Percentiles rank a stretch among this genome's conserved stretches.
Conservation (phyloP, 441 rosid species). For the Iberis amara region DNA sequence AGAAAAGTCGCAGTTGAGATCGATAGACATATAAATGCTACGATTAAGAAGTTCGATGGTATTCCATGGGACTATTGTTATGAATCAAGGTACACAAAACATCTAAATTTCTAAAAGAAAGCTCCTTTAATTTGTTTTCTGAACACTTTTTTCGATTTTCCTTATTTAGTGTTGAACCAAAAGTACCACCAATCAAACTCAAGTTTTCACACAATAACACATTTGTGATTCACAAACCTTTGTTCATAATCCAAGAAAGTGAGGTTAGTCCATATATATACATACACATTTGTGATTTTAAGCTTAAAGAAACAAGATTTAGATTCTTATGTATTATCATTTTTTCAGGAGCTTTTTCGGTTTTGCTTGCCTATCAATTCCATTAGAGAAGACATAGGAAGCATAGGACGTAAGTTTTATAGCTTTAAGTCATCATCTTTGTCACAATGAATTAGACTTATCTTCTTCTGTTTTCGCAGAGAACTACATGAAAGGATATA, state of each 20-base stretch:
- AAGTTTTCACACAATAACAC: conserved; percentile 61
- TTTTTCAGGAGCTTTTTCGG: conserved; percentile 36
- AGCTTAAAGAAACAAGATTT: conserved; percentile 4
- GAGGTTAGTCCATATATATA: conserved; percentile 25
- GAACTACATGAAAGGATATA: conserved; percentile 73
- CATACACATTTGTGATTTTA: neutral
- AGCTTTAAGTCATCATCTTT: conserved; percentile 1
- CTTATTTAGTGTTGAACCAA: conserved; percentile 41
- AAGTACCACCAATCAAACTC: conserved; percentile 56
- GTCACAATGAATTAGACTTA: neutral
- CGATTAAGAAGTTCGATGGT: conserved; percentile 35
- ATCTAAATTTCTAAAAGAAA: neutral
- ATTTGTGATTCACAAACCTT: conserved; percentile 62
- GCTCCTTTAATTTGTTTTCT: neutral
- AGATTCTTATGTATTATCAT: conserved; percentile 5
- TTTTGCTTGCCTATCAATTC: conserved; percentile 72
- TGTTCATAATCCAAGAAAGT: conserved; percentile 42
- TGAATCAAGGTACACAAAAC: conserved; percentile 50
- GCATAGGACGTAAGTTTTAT: conserved; percentile 47
- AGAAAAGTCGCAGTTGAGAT: conserved; percentile 58
- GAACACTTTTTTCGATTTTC: neutral
- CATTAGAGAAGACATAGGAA: conserved; percentile 43
- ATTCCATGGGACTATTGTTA: conserved; percentile 69
- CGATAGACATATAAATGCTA: conserved; percentile 50
- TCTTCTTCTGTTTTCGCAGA: conserved; percentile 40